A percentile compares a stretch with the other conserved stretches of the same genome.
Conservation (phyloP, 2,329 filamentous ascomycete genomes). For the Tetracladium maxilliforme region DNA sequence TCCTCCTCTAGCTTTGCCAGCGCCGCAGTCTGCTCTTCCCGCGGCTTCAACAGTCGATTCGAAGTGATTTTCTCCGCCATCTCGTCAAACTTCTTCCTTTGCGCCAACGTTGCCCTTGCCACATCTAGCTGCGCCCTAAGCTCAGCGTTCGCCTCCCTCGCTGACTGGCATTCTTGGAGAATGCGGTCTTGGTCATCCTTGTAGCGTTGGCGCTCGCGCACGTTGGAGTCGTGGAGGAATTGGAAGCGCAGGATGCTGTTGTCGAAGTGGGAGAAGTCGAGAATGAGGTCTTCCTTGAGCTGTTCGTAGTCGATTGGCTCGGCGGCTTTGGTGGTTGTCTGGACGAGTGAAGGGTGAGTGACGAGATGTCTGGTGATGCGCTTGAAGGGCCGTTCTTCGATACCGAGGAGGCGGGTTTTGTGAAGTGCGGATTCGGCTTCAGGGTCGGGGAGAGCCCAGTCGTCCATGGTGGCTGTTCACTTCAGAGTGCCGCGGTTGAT, state of each 20-base stretch:
- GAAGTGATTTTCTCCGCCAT: slow-evolving; percentile 75
- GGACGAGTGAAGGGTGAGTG: slow-evolving; percentile 48
- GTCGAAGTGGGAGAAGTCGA: slow-evolving; percentile 83
- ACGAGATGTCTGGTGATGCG: slow-evolving; percentile 73
- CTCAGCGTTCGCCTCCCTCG: slow-evolving; percentile 59
- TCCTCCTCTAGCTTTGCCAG: slow-evolving; percentile 76
- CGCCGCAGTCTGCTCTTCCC: slow-evolving; percentile 70
- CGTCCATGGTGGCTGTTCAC: slow-evolving; percentile 27
- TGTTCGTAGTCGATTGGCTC: slow-evolving; percentile 24
- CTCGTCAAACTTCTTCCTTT: slow-evolving; percentile 77
- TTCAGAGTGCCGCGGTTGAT: too few relatives aligned
- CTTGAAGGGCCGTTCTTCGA: slow-evolving; percentile 88
- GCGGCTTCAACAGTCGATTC: slow-evolving; percentile 63
- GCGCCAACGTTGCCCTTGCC: slow-evolving; percentile 58
- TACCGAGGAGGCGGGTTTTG: slow-evolving; percentile 70
- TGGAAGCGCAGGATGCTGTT: slow-evolving; percentile 78
- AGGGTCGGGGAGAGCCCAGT: slow-evolving; percentile 57
- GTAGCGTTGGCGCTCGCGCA: slow-evolving; percentile 71
- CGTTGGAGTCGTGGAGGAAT: slow-evolving; percentile 72
- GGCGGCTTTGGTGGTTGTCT: slow-evolving; percentile 25
- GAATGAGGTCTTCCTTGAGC: slow-evolving; percentile 59
- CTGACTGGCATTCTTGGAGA: slow-evolving; percentile 59
- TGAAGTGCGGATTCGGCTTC: slow-evolving; percentile 74
- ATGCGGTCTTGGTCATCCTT: slow-evolving; percentile 68
- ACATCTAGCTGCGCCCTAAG: slow-evolving; percentile 64